Evolutionary conservation across 1,284 basidiomycete species (phyloP), one percentile per base, ranked within the genome.

Genomic region (Moesziomyces sp.): DNA sequence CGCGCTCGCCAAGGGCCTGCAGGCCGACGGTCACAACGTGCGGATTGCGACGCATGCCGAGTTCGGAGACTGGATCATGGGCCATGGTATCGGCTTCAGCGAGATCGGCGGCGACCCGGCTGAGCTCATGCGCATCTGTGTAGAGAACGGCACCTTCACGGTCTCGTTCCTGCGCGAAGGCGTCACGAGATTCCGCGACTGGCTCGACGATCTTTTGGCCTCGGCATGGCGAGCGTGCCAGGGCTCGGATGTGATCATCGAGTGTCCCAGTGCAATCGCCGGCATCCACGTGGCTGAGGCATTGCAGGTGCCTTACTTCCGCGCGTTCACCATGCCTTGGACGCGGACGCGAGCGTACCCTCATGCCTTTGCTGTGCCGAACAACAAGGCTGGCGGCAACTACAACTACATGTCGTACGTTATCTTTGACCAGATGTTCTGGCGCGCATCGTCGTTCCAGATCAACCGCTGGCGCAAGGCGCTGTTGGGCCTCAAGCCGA

Each of bases 401-500:
- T 99, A 97, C 85, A 99, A 99, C 83, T 98, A 97, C 85, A 96
- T 97, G 94, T 90, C 92, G 5, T 93, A 93, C 83, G 92, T 93
- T 60, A 89, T 94, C 88, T 98, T 98, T 82, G 96, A 99, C 83
- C 94, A 97, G 86, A 92, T 99, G 40, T 97, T 99, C 85, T 99
- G 96, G 96, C 88, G 92, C 54, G 94, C 92, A 9, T 88, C 95
- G 2, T 65, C 79, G 11, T 91, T 92, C 1, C 96, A 98, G 83
- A 91, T 99, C 80, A 99, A 99, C 82, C 89, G 92, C 46, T 99
- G 94, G 94, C 88, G 97, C 28, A 89, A 90, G 74, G 89, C 93
- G 74, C 85, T 89, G 11, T 86, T 98, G n/a, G 88, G 88, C 38
- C 88, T 99, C 46, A 88, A 88, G 3, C 87, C 90, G 58, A 98